Conservation (phyloP, 805 yeast genomes). For the Limtongozyma cylindracea region DNA sequence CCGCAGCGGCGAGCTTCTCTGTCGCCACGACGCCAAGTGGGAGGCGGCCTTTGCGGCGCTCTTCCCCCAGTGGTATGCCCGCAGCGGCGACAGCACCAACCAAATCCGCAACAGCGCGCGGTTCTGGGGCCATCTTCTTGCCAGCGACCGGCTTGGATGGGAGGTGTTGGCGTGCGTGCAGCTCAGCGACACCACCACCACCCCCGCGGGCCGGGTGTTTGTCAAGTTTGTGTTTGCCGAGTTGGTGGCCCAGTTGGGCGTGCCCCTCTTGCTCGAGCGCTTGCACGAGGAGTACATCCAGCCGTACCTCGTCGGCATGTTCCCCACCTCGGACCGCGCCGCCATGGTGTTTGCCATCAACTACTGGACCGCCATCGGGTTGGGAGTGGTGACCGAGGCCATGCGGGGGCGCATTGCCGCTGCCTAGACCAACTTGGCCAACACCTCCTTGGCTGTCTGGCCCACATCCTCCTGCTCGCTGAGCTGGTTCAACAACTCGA, state of each 20-base stretch:
- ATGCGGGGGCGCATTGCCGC: too few species aligned
- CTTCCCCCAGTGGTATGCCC: conserved; percentile 29
- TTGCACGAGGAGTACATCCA: conserved; percentile 21
- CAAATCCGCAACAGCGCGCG: conserved; percentile 59
- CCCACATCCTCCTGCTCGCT: conserved; percentile 21
- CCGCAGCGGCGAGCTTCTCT: conserved; percentile 40
- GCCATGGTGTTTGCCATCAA: conserved; percentile 59
- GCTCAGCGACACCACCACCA: conserved; percentile 48
- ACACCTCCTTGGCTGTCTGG: conserved; percentile 17
- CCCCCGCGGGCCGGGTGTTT: conserved; percentile 61
- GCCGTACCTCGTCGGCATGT: conserved; percentile 26
- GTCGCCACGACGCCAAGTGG: conserved; percentile 30
- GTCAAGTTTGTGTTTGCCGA: conserved; percentile 64
- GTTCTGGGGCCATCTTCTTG: conserved; percentile 67
- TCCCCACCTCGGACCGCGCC: conserved; percentile 29
- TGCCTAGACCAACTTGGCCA: too few species aligned
- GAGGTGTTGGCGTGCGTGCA: conserved; percentile 24
- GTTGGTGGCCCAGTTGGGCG: conserved; percentile 54
- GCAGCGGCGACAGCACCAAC: too few species aligned
- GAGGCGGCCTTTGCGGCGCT: conserved; percentile 18
- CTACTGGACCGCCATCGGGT: conserved; percentile 78
- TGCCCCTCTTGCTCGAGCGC: conserved; percentile 21
- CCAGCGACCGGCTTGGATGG: conserved; percentile 45
- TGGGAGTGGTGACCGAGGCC: conserved; percentile 61
- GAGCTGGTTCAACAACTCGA: conserved; percentile 21